Conservation (phyloP, 2,329 filamentous ascomycete species). For the Ophiostoma triangulosporum region DNA sequence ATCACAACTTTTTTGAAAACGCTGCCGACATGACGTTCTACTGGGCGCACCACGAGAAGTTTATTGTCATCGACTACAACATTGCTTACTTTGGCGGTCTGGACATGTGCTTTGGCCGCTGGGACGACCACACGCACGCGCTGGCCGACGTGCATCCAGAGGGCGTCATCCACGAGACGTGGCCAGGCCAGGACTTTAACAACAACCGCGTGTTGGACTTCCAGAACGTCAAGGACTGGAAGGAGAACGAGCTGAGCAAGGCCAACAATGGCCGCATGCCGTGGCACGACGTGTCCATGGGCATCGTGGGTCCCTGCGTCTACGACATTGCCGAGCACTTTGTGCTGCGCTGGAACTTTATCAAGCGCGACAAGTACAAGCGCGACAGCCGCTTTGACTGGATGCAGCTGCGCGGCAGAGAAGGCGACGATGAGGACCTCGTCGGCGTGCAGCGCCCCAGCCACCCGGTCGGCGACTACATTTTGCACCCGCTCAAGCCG, state of each 20-base stretch:
- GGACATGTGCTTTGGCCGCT: slow-evolving; percentile 89
- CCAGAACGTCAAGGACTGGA: slow-evolving; percentile 80
- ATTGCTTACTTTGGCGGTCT: slow-evolving; percentile 88
- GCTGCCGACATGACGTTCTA: slow-evolving; percentile 93
- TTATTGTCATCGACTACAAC: slow-evolving; percentile 85
- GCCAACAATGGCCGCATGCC: slow-evolving; percentile 90
- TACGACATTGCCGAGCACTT: slow-evolving; percentile 96
- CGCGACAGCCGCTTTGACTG: slow-evolving; percentile 72
- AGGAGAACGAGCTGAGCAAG: slow-evolving; percentile 83
- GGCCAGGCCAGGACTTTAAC: slow-evolving; percentile 95
- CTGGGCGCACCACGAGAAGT: slow-evolving; percentile 97
- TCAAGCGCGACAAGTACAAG: slow-evolving; percentile 97
- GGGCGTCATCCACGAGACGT: slow-evolving; percentile 70
- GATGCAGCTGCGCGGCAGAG: slow-evolving; percentile 64
- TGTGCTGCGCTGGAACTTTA: slow-evolving; percentile 86
- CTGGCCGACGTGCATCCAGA: slow-evolving; percentile 80
- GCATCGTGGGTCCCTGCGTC: slow-evolving; percentile 73
- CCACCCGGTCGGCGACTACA: slow-evolving; percentile 77
- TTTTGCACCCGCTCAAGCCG: slow-evolving; percentile 63
- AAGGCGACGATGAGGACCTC: slow-evolving; percentile 69
- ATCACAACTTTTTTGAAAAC: slow-evolving; percentile 91
- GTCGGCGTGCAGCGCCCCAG: slow-evolving; percentile 79
- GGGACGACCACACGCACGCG: slow-evolving; percentile 77
- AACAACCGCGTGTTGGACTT: slow-evolving; percentile 97
- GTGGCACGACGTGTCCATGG: slow-evolving; percentile 95